A percentile compares a stretch with the other conserved stretches of the same genome.
phyloP scores from a whole-genome alignment of 148 eudicot species.

The Diospyros lotus region DNA sequence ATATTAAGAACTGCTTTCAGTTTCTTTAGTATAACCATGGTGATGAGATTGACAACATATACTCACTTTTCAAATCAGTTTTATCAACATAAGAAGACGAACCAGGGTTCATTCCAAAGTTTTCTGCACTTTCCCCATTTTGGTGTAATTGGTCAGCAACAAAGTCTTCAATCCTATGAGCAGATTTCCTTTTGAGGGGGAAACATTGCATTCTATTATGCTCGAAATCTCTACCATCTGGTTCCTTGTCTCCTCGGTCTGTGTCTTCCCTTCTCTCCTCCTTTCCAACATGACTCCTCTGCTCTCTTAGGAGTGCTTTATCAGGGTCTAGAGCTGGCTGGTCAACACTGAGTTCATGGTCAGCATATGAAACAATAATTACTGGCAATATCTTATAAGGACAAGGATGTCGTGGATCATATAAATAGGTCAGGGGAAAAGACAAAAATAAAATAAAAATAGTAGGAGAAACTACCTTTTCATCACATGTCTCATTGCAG shows the following conservation, averaged over 20 bases:
- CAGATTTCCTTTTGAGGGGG: slow-evolving; percentile 29
- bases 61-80: slow-evolving; percentile 19
- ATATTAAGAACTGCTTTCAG: not conserved
- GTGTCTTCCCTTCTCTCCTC: slow-evolving; percentile 34
- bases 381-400: slow-evolving; percentile 21
- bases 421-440: not conserved
- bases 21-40: not conserved
- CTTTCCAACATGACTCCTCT: slow-evolving; percentile 20
- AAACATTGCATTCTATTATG: slow-evolving; percentile 19
- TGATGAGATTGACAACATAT: not conserved
- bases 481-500: slow-evolving; percentile 26
- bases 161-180: slow-evolving; percentile 28
- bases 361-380: slow-evolving; percentile 27
- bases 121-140: slow-evolving; percentile 29
- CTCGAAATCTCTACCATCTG: slow-evolving; percentile 33
- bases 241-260: slow-evolving; percentile 28
- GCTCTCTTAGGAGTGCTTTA: slow-evolving; percentile 24
- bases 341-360: slow-evolving; percentile 22
- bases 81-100: slow-evolving; percentile 29
- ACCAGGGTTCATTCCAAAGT: slow-evolving; percentile 13
- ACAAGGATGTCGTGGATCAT: not conserved
- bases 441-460: not conserved
- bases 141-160: slow-evolving; percentile 31
- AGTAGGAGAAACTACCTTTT: slow-evolving; percentile 29
- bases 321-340: slow-evolving; percentile 28